A percentile compares a stretch with the other conserved stretches of the same genome.
phyloP scores from a whole-genome alignment of 495 filamentous ascomycete species.

The Bombardia bombarda region DNA sequence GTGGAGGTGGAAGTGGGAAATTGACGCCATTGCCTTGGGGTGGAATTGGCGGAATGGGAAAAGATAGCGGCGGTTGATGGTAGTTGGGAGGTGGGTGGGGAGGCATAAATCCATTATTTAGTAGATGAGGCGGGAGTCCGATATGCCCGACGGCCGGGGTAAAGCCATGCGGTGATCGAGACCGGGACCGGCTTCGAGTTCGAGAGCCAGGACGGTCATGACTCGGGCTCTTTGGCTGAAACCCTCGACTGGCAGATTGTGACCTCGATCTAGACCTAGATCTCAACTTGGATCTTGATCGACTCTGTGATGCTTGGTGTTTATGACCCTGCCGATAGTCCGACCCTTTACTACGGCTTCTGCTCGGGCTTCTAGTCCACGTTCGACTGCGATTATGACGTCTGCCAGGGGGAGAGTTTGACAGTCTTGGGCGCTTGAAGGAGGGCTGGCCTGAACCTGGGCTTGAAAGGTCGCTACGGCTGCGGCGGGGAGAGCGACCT shows the following conservation, averaged over 20 bases:
- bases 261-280: slow-evolving; percentile 41
- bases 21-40: slow-evolving; percentile 8
- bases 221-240: slow-evolving; percentile 8
- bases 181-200: slow-evolving; percentile 6
- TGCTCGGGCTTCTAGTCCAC: slow-evolving; percentile 12
- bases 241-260: slow-evolving; percentile 21
- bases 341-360: slow-evolving; percentile 19
- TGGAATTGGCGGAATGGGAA: slow-evolving; percentile 14
- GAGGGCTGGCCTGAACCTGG: slow-evolving; percentile 17
- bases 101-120: slow-evolving; percentile 25
- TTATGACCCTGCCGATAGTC: slow-evolving; percentile 1
- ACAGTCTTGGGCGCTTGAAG: slow-evolving; percentile 16
- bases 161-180: not conserved
- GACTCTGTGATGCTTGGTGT: slow-evolving; percentile 20
- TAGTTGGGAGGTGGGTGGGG: slow-evolving; percentile 22
- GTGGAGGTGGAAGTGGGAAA: slow-evolving; percentile 33
- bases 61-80: slow-evolving; percentile 14
- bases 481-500: slow-evolving; percentile 14
- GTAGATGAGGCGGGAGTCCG: slow-evolving; percentile 17
- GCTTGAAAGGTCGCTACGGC: slow-evolving; percentile 8
- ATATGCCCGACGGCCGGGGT: not conserved
- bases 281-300: slow-evolving; percentile 30
- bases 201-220: slow-evolving; percentile 5
- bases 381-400: slow-evolving; percentile 3
- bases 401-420: slow-evolving; percentile 9